phyloP scores from a whole-genome alignment of 2,329 filamentous ascomycete species.

The Trichoderma polysporum region DNA sequence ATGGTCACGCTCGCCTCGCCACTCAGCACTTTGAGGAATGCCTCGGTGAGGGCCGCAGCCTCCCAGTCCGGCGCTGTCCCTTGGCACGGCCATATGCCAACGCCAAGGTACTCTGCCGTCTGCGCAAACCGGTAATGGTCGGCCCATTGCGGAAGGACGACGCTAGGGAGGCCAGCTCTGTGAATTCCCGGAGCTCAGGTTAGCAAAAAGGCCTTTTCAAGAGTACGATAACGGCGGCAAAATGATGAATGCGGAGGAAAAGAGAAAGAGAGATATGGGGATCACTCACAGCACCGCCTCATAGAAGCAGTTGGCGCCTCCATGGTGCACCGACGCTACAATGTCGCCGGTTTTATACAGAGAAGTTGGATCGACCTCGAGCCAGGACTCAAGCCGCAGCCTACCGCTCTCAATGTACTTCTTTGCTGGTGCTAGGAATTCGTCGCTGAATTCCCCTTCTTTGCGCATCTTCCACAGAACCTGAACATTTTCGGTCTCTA shows the following conservation, averaged over 20 bases:
- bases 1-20: conserved; percentile 20
- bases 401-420: conserved; percentile 26
- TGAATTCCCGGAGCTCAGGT: background rate
- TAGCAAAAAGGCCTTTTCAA: background rate
- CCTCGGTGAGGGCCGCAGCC: conserved; percentile 28
- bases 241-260: background rate
- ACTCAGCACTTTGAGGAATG: conserved; percentile 29
- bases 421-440: conserved; percentile 20
- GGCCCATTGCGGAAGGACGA: conserved; percentile 47
- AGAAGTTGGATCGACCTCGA: conserved; percentile 34
- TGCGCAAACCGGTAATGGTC: conserved; percentile 47
- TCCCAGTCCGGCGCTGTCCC: conserved; percentile 35
- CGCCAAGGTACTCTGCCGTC: conserved; percentile 41
- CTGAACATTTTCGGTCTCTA: conserved; percentile 29
- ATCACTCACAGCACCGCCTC: conserved; percentile 30
- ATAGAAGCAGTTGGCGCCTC: conserved; percentile 43
- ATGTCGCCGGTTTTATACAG: conserved; percentile 39
- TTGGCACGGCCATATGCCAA: conserved; percentile 43
- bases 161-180: conserved; percentile 45
- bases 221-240: background rate
- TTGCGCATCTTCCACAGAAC: conserved; percentile 37
- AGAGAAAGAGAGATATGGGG: background rate
- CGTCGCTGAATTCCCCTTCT: conserved; percentile 18
- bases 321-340: conserved; percentile 39
- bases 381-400: conserved; percentile 31